Conservation (phyloP, 805 yeast genomes). For the Lachancea kluyveri region DNA sequence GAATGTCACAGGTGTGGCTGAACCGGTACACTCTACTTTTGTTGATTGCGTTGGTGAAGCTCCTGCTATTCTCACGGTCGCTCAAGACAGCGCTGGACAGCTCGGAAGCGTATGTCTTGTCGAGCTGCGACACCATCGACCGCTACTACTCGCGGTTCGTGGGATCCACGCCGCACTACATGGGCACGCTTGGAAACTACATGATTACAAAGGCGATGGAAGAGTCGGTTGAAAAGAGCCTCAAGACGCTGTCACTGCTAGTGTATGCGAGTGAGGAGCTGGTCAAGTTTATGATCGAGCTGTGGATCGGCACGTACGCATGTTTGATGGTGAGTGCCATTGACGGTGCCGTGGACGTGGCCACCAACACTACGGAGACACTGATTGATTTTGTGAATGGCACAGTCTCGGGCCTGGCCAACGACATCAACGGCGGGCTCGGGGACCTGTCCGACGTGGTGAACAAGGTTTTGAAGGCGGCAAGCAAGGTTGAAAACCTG, state of each 20-base stretch:
- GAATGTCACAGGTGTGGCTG: constrained; percentile 58
- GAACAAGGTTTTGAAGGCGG: constrained; percentile 47
- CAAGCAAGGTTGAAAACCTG: constrained; percentile 46
- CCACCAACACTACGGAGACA: constrained; percentile 64
- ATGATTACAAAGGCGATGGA: constrained; percentile 43
- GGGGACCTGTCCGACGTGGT: constrained; percentile 51
- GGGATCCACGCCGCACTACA: constrained; percentile 48
- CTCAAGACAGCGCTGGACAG: constrained; percentile 37
- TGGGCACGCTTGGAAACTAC: constrained; percentile 49
- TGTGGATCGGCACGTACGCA: constrained; percentile 80
- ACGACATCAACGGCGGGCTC: constrained; percentile 61
- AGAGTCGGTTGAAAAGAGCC: constrained; percentile 41
- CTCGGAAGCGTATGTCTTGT: constrained; percentile 34
- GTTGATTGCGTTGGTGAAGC: constrained; percentile 51
- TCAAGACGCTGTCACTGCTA: constrained; percentile 38
- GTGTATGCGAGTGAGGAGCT: constrained; percentile 54
- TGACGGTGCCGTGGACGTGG: constrained; percentile 65
- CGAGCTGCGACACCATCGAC: constrained; percentile 46
- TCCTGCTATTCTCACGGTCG: constrained; percentile 49
- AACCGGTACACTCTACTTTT: constrained; percentile 57
- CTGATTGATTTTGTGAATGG: constrained; percentile 56
- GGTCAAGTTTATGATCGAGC: constrained; percentile 57
- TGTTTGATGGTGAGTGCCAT: constrained; percentile 74
- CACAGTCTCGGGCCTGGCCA: constrained; percentile 48
- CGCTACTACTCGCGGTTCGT: constrained; percentile 26